Percentiles rank a stretch among this genome's conserved stretches.
Evolutionary conservation across 2,329 filamentous ascomycete species (phyloP).

Genomic region (Exophiala mesophila): DNA sequence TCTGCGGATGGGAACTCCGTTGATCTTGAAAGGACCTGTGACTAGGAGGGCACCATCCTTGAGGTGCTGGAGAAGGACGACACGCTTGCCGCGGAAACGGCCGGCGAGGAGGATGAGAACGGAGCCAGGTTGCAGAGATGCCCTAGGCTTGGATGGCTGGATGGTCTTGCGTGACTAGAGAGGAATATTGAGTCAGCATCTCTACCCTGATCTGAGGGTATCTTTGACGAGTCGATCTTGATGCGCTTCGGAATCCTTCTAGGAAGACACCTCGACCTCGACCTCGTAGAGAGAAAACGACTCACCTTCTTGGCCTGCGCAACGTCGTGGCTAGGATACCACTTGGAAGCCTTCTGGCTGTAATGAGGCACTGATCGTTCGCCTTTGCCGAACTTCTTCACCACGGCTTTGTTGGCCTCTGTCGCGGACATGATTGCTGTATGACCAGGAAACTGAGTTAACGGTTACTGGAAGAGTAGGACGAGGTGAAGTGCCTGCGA

Average conservation of each 20-base stretch:
- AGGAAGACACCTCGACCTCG: neutral
- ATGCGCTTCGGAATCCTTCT: neutral
- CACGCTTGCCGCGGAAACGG: conserved; percentile 99
- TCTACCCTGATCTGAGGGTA: conserved; percentile 8
- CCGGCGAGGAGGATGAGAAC: conserved; percentile 98
- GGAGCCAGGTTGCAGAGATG: conserved; percentile 87
- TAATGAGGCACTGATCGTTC: conserved; percentile 82
- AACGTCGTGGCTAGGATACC: conserved; percentile 96
- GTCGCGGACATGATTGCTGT: conserved; percentile 51
- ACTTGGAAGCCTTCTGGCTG: conserved; percentile 94
- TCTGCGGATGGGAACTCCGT: conserved; percentile 94
- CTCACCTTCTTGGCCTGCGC: conserved; percentile 89
- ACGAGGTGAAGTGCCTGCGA: conserved; percentile 5
- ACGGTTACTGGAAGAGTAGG: conserved; percentile 4
- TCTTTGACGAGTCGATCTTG: neutral
- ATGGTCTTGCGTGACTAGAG: conserved; percentile 86
- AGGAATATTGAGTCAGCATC: conserved; percentile 10
- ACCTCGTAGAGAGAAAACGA: conserved; percentile 33
- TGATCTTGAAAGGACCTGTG: conserved; percentile 99
- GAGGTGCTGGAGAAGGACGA: conserved; percentile 96
- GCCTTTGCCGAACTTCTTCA: conserved; percentile 97
- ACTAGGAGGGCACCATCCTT: conserved; percentile 97
- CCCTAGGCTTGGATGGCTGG: conserved; percentile 79
- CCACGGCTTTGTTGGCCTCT: conserved; percentile 47
- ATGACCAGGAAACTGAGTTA: conserved; percentile 6